phyloP scores from a whole-genome alignment of 345 rosid species.

The Melaleuca alternifolia region DNA sequence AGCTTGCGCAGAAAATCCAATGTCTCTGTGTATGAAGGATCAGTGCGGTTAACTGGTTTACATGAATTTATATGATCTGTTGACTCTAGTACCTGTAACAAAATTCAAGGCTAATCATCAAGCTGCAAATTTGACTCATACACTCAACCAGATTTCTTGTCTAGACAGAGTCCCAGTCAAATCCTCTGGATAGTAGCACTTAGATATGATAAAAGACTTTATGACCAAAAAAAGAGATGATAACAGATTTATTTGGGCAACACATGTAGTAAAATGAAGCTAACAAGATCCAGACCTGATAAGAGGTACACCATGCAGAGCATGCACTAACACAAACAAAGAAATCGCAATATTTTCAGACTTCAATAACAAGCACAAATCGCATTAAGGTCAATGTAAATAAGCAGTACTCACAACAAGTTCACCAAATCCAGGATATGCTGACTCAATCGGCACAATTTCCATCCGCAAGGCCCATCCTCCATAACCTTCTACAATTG shows the following conservation, averaged over 20 bases:
- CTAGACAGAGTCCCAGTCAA: background rate
- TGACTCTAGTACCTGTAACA: conserved; percentile 76
- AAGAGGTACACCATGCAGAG: background rate
- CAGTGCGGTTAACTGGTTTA: conserved; percentile 70
- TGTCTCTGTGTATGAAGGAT: conserved; percentile 74
- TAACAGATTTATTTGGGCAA: background rate
- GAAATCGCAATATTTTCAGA: background rate
- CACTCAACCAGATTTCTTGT: background rate
- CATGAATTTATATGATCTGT: conserved; percentile 98
- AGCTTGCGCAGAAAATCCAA: conserved; percentile 61
- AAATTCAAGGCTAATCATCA: background rate
- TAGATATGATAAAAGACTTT: background rate
- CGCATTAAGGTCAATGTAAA: background rate
- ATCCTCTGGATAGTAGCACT: background rate
- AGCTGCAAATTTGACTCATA: background rate
- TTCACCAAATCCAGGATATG: conserved; percentile 98
- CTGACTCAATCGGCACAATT: conserved; percentile 92
- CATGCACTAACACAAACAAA: background rate
- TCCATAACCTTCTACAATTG: conserved; percentile 96
- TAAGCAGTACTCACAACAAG: conserved; percentile 55
- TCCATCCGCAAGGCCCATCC: conserved; percentile 98
- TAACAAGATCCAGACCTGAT: background rate
- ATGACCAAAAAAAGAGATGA: background rate
- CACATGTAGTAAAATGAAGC: background rate
- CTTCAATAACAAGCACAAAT: background rate